phyloP scores from a whole-genome alignment of 352 stramenopile species.

The Phytophthora idaei region DNA sequence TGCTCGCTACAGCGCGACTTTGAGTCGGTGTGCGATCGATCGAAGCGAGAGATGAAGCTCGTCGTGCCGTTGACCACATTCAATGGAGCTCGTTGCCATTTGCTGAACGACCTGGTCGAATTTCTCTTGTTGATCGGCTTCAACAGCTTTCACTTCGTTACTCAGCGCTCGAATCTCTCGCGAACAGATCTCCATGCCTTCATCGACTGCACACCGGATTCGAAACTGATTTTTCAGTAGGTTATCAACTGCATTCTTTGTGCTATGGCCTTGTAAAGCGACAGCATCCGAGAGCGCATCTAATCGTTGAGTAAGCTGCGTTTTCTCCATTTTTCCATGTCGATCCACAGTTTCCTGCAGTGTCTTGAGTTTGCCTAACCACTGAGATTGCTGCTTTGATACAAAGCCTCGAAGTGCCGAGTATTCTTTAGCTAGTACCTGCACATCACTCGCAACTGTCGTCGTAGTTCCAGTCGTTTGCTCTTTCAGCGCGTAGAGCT shows the following conservation, averaged over 20 bases:
- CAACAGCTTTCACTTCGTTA: slow-evolving; percentile 44
- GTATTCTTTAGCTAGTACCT: slow-evolving; percentile 54
- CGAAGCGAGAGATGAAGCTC: slow-evolving; percentile 46
- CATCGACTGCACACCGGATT: slow-evolving; percentile 57
- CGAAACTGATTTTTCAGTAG: slow-evolving; percentile 59
- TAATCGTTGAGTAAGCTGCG: slow-evolving; percentile 48
- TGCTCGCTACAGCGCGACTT: slow-evolving; percentile 39
- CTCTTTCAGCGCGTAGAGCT: slow-evolving; percentile 49
- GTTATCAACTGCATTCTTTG: slow-evolving; percentile 47
- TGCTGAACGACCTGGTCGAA: slow-evolving; percentile 42
- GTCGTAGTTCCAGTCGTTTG: slow-evolving; percentile 32
- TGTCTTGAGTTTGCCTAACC: slow-evolving; percentile 43
- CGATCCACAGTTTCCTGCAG: slow-evolving; percentile 54
- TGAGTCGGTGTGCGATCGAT: slow-evolving; percentile 48
- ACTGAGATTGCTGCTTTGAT: slow-evolving; percentile 50
- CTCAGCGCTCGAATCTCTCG: slow-evolving; percentile 52
- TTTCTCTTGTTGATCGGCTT: slow-evolving; percentile 45
- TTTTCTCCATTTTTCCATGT: slow-evolving; percentile 54
- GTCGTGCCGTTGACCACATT: slow-evolving; percentile 43
- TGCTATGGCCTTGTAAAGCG: slow-evolving; percentile 43
- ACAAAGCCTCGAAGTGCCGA: slow-evolving; percentile 34
- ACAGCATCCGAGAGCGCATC: slow-evolving; percentile 52
- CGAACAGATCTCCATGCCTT: slow-evolving; percentile 64
- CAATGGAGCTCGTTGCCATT: slow-evolving; percentile 37
- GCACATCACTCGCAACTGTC: slow-evolving; percentile 49